A percentile compares a stretch with the other conserved stretches of the same genome.
Conservation (phyloP, 2,329 filamentous ascomycete genomes). For the Coniella vitis region DNA sequence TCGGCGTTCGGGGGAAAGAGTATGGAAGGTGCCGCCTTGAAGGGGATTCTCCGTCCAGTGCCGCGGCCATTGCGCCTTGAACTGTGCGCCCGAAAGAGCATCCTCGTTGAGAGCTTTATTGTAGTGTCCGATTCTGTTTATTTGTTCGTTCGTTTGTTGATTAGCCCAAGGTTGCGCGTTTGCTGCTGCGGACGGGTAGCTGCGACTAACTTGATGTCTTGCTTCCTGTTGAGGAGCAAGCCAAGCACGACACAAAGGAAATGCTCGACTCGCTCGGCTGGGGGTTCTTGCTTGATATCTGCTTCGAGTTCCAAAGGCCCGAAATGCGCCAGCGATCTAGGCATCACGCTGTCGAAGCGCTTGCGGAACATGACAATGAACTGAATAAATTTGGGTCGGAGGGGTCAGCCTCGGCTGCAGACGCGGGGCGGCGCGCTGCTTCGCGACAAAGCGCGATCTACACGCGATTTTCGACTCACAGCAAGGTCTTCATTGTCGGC, state of each 20-base stretch:
- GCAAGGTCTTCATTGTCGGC: constrained; percentile 90
- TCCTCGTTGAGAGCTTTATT: constrained; percentile 81
- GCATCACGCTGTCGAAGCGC: constrained; percentile 84
- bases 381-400: constrained; percentile 35
- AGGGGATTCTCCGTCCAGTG: constrained; percentile 84
- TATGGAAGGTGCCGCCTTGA: constrained; percentile 72
- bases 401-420: constrained; percentile 29
- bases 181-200: not conserved
- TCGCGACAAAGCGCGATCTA: constrained; percentile 28
- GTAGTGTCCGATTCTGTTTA: constrained; percentile 79
- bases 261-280: constrained; percentile 78
- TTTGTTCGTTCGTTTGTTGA: not conserved
- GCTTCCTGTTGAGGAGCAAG: constrained; percentile 90
- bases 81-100: constrained; percentile 61
- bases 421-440: constrained; percentile 38
- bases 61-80: constrained; percentile 82
- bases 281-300: constrained; percentile 69
- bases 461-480: constrained; percentile 51
- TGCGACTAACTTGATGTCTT: constrained; percentile 83
- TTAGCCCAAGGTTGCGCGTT: not conserved
- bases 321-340: constrained; percentile 79
- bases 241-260: constrained; percentile 85
- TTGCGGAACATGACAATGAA: constrained; percentile 98
- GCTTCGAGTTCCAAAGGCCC: constrained; percentile 92
- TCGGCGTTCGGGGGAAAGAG: constrained; percentile 73